phyloP scores from a whole-genome alignment of 2,329 filamentous ascomycete species.

The Xenosphaeropsis pyriputrescens region DNA sequence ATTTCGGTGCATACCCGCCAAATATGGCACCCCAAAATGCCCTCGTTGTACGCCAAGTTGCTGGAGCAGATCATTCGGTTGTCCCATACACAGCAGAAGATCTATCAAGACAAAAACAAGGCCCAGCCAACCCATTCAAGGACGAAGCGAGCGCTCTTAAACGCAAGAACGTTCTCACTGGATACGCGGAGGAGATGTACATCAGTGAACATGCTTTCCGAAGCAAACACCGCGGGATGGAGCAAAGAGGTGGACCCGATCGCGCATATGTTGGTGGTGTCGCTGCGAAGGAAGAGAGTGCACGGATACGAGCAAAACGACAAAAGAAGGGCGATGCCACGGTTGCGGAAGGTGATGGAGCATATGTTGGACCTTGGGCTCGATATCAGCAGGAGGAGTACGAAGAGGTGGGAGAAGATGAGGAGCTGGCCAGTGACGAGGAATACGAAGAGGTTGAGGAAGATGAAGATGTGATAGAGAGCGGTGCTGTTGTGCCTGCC shows the following conservation, averaged over 20 bases:
- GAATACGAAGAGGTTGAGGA: constrained; percentile 68
- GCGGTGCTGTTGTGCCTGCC: constrained; percentile 44
- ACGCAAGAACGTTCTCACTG: constrained; percentile 72
- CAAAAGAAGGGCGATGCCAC: constrained; percentile 76
- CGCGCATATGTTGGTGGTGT: constrained; percentile 37
- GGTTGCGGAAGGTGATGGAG: constrained; percentile 71
- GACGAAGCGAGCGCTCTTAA: constrained; percentile 46
- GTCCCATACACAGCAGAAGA: constrained; percentile 58
- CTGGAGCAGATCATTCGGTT: constrained; percentile 42
- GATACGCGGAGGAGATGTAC: constrained; percentile 73
- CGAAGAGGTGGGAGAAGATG: constrained; percentile 60
- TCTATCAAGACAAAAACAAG: constrained; percentile 47
- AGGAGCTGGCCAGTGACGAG: constrained; percentile 63
- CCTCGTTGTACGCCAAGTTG: constrained; percentile 40
- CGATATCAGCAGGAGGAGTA: constrained; percentile 61
- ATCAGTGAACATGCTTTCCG: constrained; percentile 87
- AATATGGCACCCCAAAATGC: constrained; percentile 52
- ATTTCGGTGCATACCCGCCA: constrained; percentile 48
- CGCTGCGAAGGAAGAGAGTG: constrained; percentile 56
- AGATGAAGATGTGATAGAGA: constrained; percentile 54
- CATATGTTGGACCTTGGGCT: constrained; percentile 94
- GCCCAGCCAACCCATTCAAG: constrained; percentile 64
- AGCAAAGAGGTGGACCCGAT: constrained; percentile 45
- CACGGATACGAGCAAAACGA: constrained; percentile 53
- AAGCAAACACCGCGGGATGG: constrained; percentile 71